Percentiles rank a stretch among this genome's conserved stretches.
phyloP scores from a whole-genome alignment of 768 basidiomycete genomes.

The Obba rivulosa region DNA sequence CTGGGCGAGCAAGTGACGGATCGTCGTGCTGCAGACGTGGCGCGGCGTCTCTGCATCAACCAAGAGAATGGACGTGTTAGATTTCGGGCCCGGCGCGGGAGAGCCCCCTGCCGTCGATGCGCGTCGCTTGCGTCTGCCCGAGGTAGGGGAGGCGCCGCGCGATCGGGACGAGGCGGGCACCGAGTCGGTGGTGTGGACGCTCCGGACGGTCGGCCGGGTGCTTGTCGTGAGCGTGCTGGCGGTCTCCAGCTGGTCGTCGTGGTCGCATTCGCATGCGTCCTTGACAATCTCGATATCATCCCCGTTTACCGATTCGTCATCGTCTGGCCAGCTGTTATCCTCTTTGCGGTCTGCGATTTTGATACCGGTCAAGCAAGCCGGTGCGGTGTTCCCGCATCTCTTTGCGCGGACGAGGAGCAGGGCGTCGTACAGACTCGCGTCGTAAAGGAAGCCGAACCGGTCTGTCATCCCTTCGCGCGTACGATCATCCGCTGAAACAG shows the following conservation, averaged over 20 bases:
- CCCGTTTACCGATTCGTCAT: conserved; percentile 41
- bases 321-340: conserved; percentile 72
- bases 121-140: conserved; percentile 43
- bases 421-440: conserved; percentile 76
- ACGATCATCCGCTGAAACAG: conserved; percentile 44
- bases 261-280: conserved; percentile 36
- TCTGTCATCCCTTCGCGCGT: conserved; percentile 67
- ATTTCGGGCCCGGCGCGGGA: conserved; percentile 18
- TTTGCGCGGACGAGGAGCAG: conserved; percentile 68
- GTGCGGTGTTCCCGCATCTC: conserved; percentile 69
- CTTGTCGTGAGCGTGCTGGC: conserved; percentile 15
- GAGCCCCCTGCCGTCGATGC: conserved; percentile 39
- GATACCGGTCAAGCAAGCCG: conserved; percentile 81
- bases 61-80: conserved; percentile 50
- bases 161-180: conserved; percentile 20
- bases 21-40: conserved; percentile 71
- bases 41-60: conserved; percentile 59
- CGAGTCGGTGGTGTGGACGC: conserved; percentile 15
- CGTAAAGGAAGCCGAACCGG: conserved; percentile 88
- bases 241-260: conserved; percentile 14
- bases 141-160: conserved; percentile 39
- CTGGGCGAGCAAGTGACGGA: conserved; percentile 67
- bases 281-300: conserved; percentile 34
- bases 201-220: conserved; percentile 17
- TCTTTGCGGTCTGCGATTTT: conserved; percentile 83